These are phyloP conservation scores for Kokia cookei DNA, from an alignment of 441 rosid species.

Conservation along the genomic window DNA sequence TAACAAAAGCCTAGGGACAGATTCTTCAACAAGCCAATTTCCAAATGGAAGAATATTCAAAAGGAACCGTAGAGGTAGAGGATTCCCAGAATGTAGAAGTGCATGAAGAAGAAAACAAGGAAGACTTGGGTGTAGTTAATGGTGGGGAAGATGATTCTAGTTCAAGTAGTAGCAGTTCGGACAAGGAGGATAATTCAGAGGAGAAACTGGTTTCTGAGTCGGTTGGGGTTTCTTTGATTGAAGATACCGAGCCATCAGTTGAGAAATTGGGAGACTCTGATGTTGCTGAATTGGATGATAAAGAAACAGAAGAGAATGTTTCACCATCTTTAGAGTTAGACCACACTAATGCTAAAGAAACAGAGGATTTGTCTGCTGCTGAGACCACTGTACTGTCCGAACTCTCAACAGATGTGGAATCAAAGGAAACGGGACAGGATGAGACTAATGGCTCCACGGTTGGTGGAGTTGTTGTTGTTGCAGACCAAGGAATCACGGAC, in stretches of 20 bases:
- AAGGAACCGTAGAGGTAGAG: conserved; percentile 18
- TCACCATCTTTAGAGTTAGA: not conserved
- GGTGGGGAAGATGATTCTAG: conserved; percentile 10
- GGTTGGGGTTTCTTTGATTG: conserved; percentile 1
- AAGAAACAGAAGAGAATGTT: conserved; percentile 15
- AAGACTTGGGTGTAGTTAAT: conserved; percentile 11
- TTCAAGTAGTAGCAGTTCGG: conserved; percentile 19
- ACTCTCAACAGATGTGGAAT: conserved; percentile 1
- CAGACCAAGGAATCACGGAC: conserved; percentile 5
- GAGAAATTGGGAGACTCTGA: conserved; percentile 12
- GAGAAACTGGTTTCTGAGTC: conserved; percentile 14
- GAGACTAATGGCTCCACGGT: not conserved
- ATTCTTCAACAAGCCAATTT: not conserved
- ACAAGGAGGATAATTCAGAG: conserved; percentile 16
- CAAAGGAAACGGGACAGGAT: conserved; percentile 7
- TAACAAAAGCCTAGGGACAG: not conserved
- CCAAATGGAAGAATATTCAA: conserved; percentile 35
- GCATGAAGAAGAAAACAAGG: conserved; percentile 7
- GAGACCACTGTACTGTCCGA: not conserved
- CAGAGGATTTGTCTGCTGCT: not conserved
- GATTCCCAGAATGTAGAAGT: conserved; percentile 15
- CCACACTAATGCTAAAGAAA: not conserved
- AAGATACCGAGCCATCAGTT: conserved; percentile 7
- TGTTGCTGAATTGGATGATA: conserved; percentile 12
- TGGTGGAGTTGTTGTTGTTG: not conserved